Evolutionary conservation across 2,329 filamentous ascomycete genomes (phyloP).

Genomic region (Cladophialophora psammophila): DNA sequence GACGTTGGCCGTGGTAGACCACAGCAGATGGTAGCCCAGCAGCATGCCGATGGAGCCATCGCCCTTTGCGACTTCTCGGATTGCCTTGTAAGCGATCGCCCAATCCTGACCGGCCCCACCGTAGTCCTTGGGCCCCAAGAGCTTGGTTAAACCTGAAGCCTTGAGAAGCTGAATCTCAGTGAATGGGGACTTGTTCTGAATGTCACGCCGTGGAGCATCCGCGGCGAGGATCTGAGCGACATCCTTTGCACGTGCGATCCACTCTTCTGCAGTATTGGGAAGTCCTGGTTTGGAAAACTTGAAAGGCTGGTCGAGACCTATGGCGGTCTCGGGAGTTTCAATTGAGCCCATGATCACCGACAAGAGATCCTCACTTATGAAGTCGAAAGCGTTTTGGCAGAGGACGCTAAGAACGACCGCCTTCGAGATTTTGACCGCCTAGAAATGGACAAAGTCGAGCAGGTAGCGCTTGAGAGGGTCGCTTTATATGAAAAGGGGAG

Average conservation of each 20-base stretch:
- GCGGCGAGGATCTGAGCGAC: slow-evolving; percentile 58
- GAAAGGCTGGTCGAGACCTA: not conserved
- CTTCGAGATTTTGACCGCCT: not conserved
- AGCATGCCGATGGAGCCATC: slow-evolving; percentile 72
- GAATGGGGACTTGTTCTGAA: slow-evolving; percentile 60
- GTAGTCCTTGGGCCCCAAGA: slow-evolving; percentile 59
- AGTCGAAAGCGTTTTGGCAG: not conserved
- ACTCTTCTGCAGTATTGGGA: slow-evolving; percentile 47
- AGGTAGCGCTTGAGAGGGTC: not conserved
- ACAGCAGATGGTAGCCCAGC: slow-evolving; percentile 69
- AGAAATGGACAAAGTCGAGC: not conserved
- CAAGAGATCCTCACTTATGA: not conserved
- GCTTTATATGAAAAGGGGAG: not conserved
- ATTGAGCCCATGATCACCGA: not conserved
- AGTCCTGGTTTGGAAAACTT: not conserved
- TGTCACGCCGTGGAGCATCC: slow-evolving; percentile 59
- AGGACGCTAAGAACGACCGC: not conserved
- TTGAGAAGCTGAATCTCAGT: slow-evolving; percentile 62
- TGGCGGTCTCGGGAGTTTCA: not conserved
- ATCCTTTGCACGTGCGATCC: slow-evolving; percentile 58
- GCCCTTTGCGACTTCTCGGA: slow-evolving; percentile 68
- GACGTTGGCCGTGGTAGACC: slow-evolving; percentile 67
- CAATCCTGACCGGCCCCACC: slow-evolving; percentile 63
- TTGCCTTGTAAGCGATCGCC: slow-evolving; percentile 64
- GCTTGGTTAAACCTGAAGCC: slow-evolving; percentile 58